These are phyloP conservation scores for Lipomyces sp. DNA, from an alignment of 805 yeast species.

Conservation along the genomic window DNA sequence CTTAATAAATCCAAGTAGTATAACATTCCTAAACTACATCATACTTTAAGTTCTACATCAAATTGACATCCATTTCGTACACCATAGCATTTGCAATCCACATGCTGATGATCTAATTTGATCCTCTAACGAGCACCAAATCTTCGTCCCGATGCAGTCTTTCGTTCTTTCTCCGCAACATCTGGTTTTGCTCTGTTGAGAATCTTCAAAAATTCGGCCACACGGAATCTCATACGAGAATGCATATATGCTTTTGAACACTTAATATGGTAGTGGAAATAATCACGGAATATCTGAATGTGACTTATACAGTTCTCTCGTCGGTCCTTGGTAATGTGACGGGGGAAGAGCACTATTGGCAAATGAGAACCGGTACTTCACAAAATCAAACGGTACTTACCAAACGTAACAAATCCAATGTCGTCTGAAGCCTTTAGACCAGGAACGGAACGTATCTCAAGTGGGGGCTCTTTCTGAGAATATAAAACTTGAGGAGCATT, in stretches of 20 bases:
- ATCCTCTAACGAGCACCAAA: conserved; percentile 48
- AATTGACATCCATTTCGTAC: background rate
- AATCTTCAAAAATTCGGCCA: conserved; percentile 89
- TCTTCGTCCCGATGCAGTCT: conserved; percentile 75
- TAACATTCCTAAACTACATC: background rate
- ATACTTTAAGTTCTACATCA: background rate
- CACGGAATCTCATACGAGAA: conserved; percentile 96
- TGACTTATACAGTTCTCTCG: conserved; percentile 89
- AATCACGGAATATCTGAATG: conserved; percentile 89
- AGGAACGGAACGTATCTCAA: conserved; percentile 66
- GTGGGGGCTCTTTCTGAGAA: conserved; percentile 89
- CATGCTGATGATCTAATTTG: background rate
- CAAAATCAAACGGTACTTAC: conserved; percentile 30
- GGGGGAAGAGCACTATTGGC: conserved; percentile 50
- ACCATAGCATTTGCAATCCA: conserved; percentile 1
- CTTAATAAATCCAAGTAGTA: background rate
- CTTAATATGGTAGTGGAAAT: conserved; percentile 98
- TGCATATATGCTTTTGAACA: conserved; percentile 98
- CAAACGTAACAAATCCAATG: conserved; percentile 64
- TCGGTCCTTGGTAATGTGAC: conserved; percentile 58
- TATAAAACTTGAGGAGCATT: conserved; percentile 98
- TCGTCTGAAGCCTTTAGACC: conserved; percentile 49
- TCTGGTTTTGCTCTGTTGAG: conserved; percentile 97
- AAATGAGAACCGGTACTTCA: background rate
- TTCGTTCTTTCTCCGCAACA: conserved; percentile 69